These are phyloP conservation scores for Xylaria sp. DNA, from an alignment of 2,329 filamentous ascomycete species.

Conservation along the genomic window DNA sequence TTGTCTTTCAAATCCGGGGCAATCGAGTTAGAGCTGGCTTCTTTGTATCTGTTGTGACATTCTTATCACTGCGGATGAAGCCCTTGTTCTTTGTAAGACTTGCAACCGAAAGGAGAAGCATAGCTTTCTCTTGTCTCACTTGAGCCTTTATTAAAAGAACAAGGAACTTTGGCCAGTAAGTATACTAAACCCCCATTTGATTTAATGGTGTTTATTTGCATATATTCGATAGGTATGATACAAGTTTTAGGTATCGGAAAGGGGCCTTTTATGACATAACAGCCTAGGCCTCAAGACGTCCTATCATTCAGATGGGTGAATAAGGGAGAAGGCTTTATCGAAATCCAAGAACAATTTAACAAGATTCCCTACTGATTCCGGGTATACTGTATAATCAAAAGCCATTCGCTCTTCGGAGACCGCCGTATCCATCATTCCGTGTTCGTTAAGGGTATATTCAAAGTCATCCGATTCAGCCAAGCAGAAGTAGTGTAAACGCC, in stretches of 20 bases:
- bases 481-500: not conserved
- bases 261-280: not conserved
- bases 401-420: not conserved
- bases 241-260: conserved; percentile 13
- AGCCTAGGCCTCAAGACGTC: not conserved
- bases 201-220: not conserved
- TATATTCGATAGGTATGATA: not conserved
- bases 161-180: not conserved
- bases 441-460: not conserved
- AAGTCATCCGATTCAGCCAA: conserved; percentile 10
- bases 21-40: not conserved
- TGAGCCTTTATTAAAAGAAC: not conserved
- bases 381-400: conserved; percentile 20
- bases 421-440: conserved; percentile 6
- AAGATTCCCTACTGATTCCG: not conserved
- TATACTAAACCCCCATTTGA: not conserved
- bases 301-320: not conserved
- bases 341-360: conserved; percentile 11
- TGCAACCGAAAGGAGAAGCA: not conserved
- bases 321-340: not conserved
- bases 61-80: not conserved
- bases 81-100: not conserved
- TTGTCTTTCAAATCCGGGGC: not conserved
- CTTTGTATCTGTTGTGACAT: conserved; percentile 1
- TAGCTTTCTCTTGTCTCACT: not conserved